Evolutionary conservation across 2,329 filamentous ascomycete species (phyloP), one percentile per base, ranked within the genome.

Genomic region (Cladorrhinum sp.): DNA sequence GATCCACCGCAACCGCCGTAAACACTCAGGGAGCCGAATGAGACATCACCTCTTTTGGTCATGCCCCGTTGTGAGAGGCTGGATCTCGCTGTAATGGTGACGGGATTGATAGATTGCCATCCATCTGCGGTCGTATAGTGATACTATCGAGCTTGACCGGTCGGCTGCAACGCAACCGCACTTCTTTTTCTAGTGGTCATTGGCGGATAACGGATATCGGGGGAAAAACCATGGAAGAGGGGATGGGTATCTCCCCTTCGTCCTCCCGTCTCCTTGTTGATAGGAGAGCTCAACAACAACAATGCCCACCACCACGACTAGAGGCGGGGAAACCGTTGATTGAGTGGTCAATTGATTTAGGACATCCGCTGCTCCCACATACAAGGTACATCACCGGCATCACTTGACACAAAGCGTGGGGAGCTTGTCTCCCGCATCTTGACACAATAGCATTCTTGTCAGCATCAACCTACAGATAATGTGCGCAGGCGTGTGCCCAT

Each of bases 91-190:
- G 42, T 39, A 57, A 57, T 57, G 23, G 26, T 57, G 36, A 42
- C 24, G 42, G 42, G 42, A 46, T 46, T 46, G 42, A 46, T 46
- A 18, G n/a, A 46, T 46, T 46, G 42, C 42, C 42, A 46, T 46
- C 42, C 42, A 46, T 8, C 42, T 46, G n/a, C 10, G 16, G 23
- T 57, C 54, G 54, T 57, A 57, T 57, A 57, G 54, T 21, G 33
- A 28, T 55, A 20, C 54, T 49, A 18, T 49, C 54, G 54, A 46
- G 33, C 54, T 42, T 57, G 23, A 57, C 54, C 54, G 54, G 54
- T 51, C 6, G 42, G 54, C 39, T 57, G 54, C 54, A 57, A 57
- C 39, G 54, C 54, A 57, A 57, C 54, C 54, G 39, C 54, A 57
- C 54, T 23, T 49, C 10, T 55, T 55, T 49, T 20, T 49, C 24